Evolutionary conservation across 139 green algal species (phyloP).

Genomic region (Chlamydomonas incerta): DNA sequence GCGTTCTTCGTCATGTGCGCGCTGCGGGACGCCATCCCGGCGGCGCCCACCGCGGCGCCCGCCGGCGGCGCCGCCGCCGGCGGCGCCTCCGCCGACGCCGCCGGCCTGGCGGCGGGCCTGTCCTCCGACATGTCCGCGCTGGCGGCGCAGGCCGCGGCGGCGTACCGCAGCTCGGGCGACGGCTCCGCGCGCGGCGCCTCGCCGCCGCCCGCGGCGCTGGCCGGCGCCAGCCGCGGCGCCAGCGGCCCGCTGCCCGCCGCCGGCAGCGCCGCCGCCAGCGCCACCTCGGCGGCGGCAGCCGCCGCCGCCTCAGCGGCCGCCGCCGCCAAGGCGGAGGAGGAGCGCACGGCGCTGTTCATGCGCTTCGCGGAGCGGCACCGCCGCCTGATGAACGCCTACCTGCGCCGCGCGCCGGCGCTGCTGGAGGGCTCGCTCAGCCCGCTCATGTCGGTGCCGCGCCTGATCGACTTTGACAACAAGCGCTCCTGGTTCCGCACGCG

Average conservation of each 20-base stretch:
- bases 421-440: slow-evolving; percentile 83
- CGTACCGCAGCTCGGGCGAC: not conserved
- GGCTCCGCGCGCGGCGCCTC: not conserved
- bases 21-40: slow-evolving; percentile 56
- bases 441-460: slow-evolving; percentile 82
- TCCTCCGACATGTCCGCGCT: not conserved
- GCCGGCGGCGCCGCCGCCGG: not conserved
- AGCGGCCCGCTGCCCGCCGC: not conserved
- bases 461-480: slow-evolving; percentile 99
- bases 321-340: not conserved
- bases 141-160: not conserved
- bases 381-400: slow-evolving; percentile 90
- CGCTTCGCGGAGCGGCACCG: slow-evolving; percentile 90
- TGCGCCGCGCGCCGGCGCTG: slow-evolving; percentile 81
- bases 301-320: not conserved
- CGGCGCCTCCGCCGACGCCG: not conserved
- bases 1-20: slow-evolving; percentile 91
- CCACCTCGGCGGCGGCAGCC: not conserved
- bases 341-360: slow-evolving; percentile 21
- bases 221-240: slow-evolving; percentile 12
- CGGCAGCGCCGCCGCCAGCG: not conserved
- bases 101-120: not conserved
- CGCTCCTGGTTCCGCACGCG: slow-evolving; percentile 84
- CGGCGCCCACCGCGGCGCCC: slow-evolving; percentile 28
- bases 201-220: not conserved